Evolutionary conservation across 305 asterid species (phyloP).

Genomic region (Plantago lanceolata): DNA sequence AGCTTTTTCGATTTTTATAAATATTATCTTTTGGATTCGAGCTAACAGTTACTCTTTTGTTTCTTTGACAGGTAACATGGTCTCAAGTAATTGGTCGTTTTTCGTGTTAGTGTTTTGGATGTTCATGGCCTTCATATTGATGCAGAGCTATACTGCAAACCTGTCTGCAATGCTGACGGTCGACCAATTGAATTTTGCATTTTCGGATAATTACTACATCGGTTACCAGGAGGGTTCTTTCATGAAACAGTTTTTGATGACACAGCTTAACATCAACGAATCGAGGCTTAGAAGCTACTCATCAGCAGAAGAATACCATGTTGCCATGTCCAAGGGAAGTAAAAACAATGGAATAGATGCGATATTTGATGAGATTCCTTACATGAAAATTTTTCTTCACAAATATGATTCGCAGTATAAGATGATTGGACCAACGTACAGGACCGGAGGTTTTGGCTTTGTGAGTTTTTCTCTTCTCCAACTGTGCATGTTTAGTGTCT

Average conservation of each 20-base stretch:
- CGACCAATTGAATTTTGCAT: constrained; percentile 40
- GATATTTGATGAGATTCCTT: constrained; percentile 55
- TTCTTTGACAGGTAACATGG: constrained; percentile 38
- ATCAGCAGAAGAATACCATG: constrained; percentile 30
- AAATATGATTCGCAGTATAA: constrained; percentile 34
- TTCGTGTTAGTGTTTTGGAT: constrained; percentile 48
- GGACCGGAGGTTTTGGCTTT: constrained; percentile 49
- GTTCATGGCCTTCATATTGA: constrained; percentile 49
- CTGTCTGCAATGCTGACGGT: constrained; percentile 52
- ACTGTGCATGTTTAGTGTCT: neutral
- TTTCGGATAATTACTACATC: constrained; percentile 26
- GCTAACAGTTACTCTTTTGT: neutral
- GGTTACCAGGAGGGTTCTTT: constrained; percentile 43
- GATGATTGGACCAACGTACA: constrained; percentile 42
- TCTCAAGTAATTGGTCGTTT: constrained; percentile 41
- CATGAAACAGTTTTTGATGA: constrained; percentile 29
- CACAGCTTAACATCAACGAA: constrained; percentile 17
- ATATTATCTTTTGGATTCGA: neutral
- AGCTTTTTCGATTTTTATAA: neutral
- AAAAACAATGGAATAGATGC: constrained; percentile 50
- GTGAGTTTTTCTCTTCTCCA: constrained; percentile 31
- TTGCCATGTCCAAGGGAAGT: constrained; percentile 40
- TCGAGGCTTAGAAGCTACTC: constrained; percentile 30
- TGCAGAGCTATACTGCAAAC: constrained; percentile 63
- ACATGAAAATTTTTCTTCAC: constrained; percentile 45